A percentile compares a stretch with the other conserved stretches of the same genome.
Conservation (phyloP, 805 yeast species). For the Schizosaccharomyces lindneri region DNA sequence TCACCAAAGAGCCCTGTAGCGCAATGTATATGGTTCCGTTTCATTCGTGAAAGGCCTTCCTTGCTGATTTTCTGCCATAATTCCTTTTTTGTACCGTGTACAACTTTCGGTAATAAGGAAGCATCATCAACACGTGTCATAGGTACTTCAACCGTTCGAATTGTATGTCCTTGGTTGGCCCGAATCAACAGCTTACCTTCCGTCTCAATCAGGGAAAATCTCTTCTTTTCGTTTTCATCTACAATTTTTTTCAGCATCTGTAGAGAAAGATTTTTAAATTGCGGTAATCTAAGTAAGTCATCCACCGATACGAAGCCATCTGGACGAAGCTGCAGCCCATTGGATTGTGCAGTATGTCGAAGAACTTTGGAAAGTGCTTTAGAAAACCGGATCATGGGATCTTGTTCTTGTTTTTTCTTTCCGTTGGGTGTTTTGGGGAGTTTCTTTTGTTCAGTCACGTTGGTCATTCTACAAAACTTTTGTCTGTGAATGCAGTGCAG, state of each 20-base stretch:
- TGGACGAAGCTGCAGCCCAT: constrained; percentile 34
- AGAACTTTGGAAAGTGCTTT: constrained; percentile 51
- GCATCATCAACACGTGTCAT: constrained; percentile 16
- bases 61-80: constrained; percentile 26
- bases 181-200: constrained; percentile 22
- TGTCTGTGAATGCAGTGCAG: no score
- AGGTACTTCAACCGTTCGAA: constrained; percentile 21
- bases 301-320: constrained; percentile 27
- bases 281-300: constrained; percentile 17
- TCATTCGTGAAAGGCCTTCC: constrained; percentile 44
- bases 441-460: no score
- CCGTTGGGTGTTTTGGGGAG: no score
- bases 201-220: constrained; percentile 24
- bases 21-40: constrained; percentile 66
- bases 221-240: constrained; percentile 35
- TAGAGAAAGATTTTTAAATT: constrained; percentile 32
- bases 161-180: constrained; percentile 84
- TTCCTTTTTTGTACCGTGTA: constrained; percentile 53
- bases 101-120: constrained; percentile 27
- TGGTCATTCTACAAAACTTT: no score
- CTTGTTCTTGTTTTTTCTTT: neutral
- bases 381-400: constrained; percentile 20
- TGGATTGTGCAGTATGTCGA: constrained; percentile 65
- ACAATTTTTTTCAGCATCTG: constrained; percentile 42
- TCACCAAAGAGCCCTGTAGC: constrained; percentile 33